phyloP scores from a whole-genome alignment of 2,329 filamentous ascomycete genomes.

The Paraphoma sp. region DNA sequence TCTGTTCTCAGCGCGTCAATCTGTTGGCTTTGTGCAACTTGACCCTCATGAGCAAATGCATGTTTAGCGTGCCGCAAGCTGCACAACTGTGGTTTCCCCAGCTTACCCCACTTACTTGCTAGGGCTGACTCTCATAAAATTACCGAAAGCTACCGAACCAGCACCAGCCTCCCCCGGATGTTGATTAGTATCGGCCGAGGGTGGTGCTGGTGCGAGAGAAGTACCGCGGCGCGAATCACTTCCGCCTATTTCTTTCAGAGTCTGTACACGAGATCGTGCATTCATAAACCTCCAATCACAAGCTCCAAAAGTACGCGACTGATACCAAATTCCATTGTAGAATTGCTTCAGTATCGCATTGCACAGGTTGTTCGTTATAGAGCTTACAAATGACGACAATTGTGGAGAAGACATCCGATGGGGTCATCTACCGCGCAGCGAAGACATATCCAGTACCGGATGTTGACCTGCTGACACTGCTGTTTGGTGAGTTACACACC shows the following conservation, averaged over 20 bases:
- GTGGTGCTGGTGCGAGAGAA: neutral
- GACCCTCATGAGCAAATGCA: neutral
- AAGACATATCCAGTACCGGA: constrained; percentile 44
- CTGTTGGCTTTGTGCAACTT: neutral
- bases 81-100: constrained; percentile 9
- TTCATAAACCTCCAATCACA: too few species aligned
- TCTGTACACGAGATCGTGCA: too few species aligned
- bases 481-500: constrained; percentile 45
- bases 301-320: neutral
- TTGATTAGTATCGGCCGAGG: constrained; percentile 15
- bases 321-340: neutral
- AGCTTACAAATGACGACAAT: constrained; percentile 37
- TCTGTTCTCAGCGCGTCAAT: too few species aligned
- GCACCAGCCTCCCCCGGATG: neutral
- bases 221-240: neutral
- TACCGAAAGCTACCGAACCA: constrained; percentile 24
- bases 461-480: constrained; percentile 50
- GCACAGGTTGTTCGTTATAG: neutral
- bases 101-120: constrained; percentile 32
- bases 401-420: constrained; percentile 38
- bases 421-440: constrained; percentile 40
- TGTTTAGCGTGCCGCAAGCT: constrained; percentile 1
- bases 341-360: neutral
- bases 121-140: constrained; percentile 18
- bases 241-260: neutral